A percentile compares a stretch with the other conserved stretches of the same genome.
Evolutionary conservation across 1,139 yeast species (phyloP).

Genomic region (Pichia sorboxylosa): DNA sequence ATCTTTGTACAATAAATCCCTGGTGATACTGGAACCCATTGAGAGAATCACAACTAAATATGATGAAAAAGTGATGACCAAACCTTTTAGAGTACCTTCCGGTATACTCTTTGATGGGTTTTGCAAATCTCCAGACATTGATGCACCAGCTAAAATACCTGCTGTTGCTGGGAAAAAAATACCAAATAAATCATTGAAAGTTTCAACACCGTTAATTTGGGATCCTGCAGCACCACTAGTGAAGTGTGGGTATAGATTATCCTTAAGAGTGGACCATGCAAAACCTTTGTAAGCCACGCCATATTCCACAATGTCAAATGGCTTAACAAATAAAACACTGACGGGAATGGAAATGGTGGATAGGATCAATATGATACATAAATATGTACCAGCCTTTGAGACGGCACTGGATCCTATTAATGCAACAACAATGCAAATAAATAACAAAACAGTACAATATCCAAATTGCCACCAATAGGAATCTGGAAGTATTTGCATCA

Average conservation of each 20-base stretch:
- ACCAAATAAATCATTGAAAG: slow-evolving; percentile 77
- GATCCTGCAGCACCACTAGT: slow-evolving; percentile 92
- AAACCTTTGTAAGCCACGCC: slow-evolving; percentile 58
- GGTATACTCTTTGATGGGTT: slow-evolving; percentile 86
- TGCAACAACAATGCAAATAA: slow-evolving; percentile 67
- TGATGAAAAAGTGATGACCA: slow-evolving; percentile 59
- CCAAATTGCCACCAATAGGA: slow-evolving; percentile 42
- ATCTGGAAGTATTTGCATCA: slow-evolving; percentile 41
- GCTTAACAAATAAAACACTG: slow-evolving; percentile 54
- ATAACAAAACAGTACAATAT: slow-evolving; percentile 43
- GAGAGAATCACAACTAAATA: slow-evolving; percentile 69
- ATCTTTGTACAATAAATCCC: slow-evolving; percentile 63
- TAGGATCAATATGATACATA: slow-evolving; percentile 55
- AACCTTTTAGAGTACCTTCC: slow-evolving; percentile 75
- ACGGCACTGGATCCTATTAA: slow-evolving; percentile 76
- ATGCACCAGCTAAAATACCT: slow-evolving; percentile 97
- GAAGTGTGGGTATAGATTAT: slow-evolving; percentile 65
- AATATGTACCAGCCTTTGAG: slow-evolving; percentile 67
- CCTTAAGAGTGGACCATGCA: slow-evolving; percentile 49
- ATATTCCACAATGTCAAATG: slow-evolving; percentile 43
- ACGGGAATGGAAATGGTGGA: slow-evolving; percentile 79
- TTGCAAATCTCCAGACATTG: slow-evolving; percentile 91
- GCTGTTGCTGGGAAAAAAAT: slow-evolving; percentile 97
- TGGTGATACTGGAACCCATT: slow-evolving; percentile 69
- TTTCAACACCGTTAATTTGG: slow-evolving; percentile 51